Evolutionary conservation across 345 rosid species (phyloP), one percentile per base, ranked within the genome.

Genomic region (Eucalyptus tenuipes): DNA sequence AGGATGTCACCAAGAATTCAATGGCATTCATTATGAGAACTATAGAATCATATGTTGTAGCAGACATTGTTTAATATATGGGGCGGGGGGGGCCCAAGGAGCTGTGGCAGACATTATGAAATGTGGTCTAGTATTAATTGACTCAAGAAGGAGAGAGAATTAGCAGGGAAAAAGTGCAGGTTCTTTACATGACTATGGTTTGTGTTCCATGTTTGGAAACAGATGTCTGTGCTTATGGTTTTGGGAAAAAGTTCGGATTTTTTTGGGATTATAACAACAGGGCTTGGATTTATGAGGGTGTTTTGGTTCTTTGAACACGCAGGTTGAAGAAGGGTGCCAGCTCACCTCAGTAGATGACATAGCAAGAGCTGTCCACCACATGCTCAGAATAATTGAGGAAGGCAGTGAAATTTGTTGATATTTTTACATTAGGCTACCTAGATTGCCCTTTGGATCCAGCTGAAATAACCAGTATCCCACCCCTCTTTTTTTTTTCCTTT

Each of bases 301-400:
- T 20, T 37, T 71, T 18, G 82, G 45, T 71, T 45, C 82, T 37
- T 71, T 37, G 82, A 71, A 71, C 82, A 71, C 81, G 89, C 90
- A 97, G 99, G 91, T 96, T 91, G 99, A 97, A 93, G 99, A 97
- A 93, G 96, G 94, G 92, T 95, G 98, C 94, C 97, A 93, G 90
- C 95, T 97, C 88, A 95, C 89, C 71, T 93, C 97, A 66, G 98
- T 91, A 90, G 98, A 96, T 90, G 99, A 97, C 94, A 95, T 97
- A 90, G 98, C 98, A 89, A 94, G 92, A 89, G 96, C 98, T 88
- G 98, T 96, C 68, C 95, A 95, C 86, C 96, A 94, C 94, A 94
- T 97, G 97, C 97, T 97, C 31, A 92, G 92, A 92, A 92, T 95
- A 88, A 95, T 94, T 91, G 96, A 95, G 89, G 93, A 93, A 85